Percentiles rank a stretch among this genome's conserved stretches.
Evolutionary conservation across 140 eudicot species (phyloP).

Genomic region (Oenanthe javanica): DNA sequence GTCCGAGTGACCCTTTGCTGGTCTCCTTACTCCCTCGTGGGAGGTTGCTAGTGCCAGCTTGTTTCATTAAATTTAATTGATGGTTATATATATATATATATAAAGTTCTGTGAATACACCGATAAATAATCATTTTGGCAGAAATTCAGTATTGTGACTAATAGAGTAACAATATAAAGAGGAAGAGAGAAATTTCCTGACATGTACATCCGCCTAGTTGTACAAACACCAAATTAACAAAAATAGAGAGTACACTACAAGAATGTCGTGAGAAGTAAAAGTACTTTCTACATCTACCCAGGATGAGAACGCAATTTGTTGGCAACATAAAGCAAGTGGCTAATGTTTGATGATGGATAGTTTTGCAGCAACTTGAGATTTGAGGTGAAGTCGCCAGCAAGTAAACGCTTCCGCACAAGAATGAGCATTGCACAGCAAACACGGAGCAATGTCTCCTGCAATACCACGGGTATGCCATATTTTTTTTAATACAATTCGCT

Average conservation of each 20-base stretch:
- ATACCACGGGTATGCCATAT: background rate
- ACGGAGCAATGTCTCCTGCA: conserved; percentile 80
- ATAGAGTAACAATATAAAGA: no score
- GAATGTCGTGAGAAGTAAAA: background rate
- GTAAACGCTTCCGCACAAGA: conserved; percentile 73
- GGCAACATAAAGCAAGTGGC: conserved; percentile 88
- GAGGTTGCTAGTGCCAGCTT: no score
- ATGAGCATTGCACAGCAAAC: conserved; percentile 91
- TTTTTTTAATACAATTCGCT: background rate
- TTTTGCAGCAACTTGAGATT: conserved; percentile 82
- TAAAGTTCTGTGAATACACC: no score
- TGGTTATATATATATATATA: no score
- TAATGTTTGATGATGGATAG: conserved; percentile 79
- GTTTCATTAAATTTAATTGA: no score
- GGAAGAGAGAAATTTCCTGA: background rate
- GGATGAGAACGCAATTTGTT: conserved; percentile 56
- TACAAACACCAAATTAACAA: conserved; percentile 17
- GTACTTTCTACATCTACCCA: background rate
- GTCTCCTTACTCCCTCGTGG: no score
- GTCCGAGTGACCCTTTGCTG: no score
- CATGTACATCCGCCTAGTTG: conserved; percentile 36
- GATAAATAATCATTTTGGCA: no score
- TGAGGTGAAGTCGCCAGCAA: conserved; percentile 97
- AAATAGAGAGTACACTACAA: conserved; percentile 4
- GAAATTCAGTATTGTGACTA: background rate